Conservation (phyloP, 176 grass and related monocot species). For the Stipa capillata region DNA sequence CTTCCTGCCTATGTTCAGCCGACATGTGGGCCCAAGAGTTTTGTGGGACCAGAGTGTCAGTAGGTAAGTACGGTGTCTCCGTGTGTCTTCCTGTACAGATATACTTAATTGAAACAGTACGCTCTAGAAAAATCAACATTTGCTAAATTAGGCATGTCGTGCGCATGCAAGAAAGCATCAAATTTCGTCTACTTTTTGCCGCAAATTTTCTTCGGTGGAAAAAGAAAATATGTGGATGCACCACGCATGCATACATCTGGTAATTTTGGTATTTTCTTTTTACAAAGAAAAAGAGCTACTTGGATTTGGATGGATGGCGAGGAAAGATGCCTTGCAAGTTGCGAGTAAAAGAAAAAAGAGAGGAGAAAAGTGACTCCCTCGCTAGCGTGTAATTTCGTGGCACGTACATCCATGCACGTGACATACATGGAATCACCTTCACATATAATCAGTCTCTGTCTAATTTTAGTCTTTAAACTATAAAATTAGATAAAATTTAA, state of each 20-base stretch:
- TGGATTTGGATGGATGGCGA: neutral
- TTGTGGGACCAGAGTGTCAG: neutral
- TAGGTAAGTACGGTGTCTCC: no score
- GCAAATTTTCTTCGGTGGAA: neutral
- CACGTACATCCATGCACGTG: constrained; percentile 18
- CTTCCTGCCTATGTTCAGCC: rapidly evolving
- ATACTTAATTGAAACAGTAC: neutral
- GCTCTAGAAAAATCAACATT: neutral
- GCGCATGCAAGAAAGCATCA: constrained; percentile 17
- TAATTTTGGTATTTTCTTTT: neutral
- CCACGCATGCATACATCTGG: neutral
- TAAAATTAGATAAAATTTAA: no score
- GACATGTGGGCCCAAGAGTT: rapidly evolving
- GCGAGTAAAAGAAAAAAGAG: neutral
- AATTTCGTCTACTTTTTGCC: neutral
- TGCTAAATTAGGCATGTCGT: constrained; percentile 18
- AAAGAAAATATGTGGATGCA: neutral
- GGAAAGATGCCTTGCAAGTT: constrained; percentile 16
- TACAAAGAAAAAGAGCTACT: neutral
- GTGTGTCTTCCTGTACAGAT: neutral
- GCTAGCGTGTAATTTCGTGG: neutral
- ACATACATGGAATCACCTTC: constrained; percentile 5
- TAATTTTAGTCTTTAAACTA: no score
- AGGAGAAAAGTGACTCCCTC: neutral
- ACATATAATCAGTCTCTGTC: no score